Conservation (phyloP, 2,329 filamentous ascomycete species). For the Aspergillus tamarii region DNA sequence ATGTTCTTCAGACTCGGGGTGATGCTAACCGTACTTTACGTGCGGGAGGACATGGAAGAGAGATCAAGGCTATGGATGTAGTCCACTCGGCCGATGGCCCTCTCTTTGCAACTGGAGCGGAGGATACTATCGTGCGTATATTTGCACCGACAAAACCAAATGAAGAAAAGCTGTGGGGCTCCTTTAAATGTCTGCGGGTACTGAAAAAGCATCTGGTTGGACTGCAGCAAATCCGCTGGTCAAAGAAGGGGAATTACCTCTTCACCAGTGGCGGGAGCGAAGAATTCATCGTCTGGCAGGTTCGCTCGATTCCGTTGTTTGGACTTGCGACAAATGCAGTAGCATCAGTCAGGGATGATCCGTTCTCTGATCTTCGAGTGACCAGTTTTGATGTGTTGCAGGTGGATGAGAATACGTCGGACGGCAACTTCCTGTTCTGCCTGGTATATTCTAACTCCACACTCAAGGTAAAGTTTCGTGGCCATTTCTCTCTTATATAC, state of each 20-base stretch:
- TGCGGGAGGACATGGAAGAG: constrained; percentile 78
- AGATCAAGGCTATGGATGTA: constrained; percentile 70
- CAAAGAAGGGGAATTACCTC: constrained; percentile 66
- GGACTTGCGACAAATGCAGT: constrained; percentile 58
- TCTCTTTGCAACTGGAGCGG: constrained; percentile 68
- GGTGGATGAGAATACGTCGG: constrained; percentile 27
- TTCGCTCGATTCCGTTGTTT: constrained; percentile 59
- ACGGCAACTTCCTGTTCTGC: constrained; percentile 60
- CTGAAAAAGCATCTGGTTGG: constrained; percentile 81
- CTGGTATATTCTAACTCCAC: constrained; percentile 85
- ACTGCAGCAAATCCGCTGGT: constrained; percentile 80
- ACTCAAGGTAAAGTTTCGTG: constrained; percentile 57
- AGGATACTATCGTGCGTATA: constrained; percentile 76
- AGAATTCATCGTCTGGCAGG: constrained; percentile 84
- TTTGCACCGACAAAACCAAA: constrained; percentile 43
- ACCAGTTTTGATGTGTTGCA: constrained; percentile 71
- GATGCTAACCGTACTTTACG: constrained; percentile 58
- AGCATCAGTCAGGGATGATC: constrained; percentile 50
- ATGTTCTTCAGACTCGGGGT: constrained; percentile 45
- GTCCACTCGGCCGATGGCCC: constrained; percentile 32
- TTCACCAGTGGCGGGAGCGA: constrained; percentile 87
- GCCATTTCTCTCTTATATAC: not conserved
- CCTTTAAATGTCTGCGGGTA: constrained; percentile 60
- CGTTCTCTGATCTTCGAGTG: constrained; percentile 72
- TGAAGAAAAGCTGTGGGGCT: constrained; percentile 23